phyloP scores from a whole-genome alignment of 2,329 filamentous ascomycete species.

The Venturia pyrina region DNA sequence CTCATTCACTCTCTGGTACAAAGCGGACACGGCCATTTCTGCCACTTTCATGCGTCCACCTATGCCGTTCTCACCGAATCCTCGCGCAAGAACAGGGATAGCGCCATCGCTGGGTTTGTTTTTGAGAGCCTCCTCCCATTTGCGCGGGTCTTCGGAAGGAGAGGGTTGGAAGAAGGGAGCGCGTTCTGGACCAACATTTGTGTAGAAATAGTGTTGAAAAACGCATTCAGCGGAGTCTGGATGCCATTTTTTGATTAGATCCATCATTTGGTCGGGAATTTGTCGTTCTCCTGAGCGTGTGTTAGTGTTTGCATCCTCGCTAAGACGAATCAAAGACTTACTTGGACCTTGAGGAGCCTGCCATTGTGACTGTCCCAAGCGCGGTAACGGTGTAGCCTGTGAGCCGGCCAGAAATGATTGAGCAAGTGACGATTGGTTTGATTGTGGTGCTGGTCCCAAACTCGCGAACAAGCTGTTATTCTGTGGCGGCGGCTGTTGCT shows the following conservation, averaged over 20 bases:
- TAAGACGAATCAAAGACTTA: constrained; percentile 7
- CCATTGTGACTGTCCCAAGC: constrained; percentile 8
- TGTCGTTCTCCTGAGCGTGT: constrained; percentile 47
- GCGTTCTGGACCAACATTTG: constrained; percentile 63
- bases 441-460: constrained; percentile 24
- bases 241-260: constrained; percentile 65
- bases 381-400: neutral
- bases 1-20: constrained; percentile 64
- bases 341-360: constrained; percentile 5
- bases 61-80: constrained; percentile 55
- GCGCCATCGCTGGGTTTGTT: constrained; percentile 68
- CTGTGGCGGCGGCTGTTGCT: constrained; percentile 19
- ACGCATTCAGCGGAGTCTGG: constrained; percentile 56
- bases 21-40: constrained; percentile 56
- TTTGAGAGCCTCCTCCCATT: constrained; percentile 76
- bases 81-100: constrained; percentile 66
- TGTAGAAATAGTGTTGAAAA: constrained; percentile 82
- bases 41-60: constrained; percentile 64
- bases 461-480: constrained; percentile 17
- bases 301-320: constrained; percentile 25
- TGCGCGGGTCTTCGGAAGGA: constrained; percentile 60
- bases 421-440: neutral
- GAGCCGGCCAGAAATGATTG: neutral
- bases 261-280: constrained; percentile 62
- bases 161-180: constrained; percentile 68